These are phyloP conservation scores for Sphaceloma murrayae DNA, from an alignment of 2,329 filamentous ascomycete genomes.

Conservation along the genomic window DNA sequence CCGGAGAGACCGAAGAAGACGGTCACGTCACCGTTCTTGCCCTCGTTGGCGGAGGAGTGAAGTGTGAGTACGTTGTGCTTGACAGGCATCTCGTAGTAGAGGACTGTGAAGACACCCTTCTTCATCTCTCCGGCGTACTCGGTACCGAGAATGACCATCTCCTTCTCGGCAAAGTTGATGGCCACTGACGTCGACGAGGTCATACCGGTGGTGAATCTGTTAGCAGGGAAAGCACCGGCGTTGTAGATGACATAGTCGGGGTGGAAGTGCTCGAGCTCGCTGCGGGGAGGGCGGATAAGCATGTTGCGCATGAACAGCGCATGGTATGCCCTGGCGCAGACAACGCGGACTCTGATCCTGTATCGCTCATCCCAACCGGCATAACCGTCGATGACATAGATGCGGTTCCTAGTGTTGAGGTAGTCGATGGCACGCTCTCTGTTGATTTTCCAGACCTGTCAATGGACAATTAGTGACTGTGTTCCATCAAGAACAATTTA, in stretches of 20 bases:
- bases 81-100: slow-evolving; percentile 99
- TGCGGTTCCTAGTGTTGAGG: slow-evolving; percentile 95
- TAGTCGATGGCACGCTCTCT: slow-evolving; percentile 97
- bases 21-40: slow-evolving; percentile 85
- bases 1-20: slow-evolving; percentile 99
- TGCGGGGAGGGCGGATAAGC: slow-evolving; percentile 85
- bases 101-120: slow-evolving; percentile 93
- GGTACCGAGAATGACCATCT: slow-evolving; percentile 99
- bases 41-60: slow-evolving; percentile 98
- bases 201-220: slow-evolving; percentile 97
- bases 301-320: slow-evolving; percentile 99
- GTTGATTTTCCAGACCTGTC: slow-evolving; percentile 98
- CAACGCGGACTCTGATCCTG: slow-evolving; percentile 91
- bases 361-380: slow-evolving; percentile 99
- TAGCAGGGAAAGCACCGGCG: slow-evolving; percentile 94
- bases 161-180: slow-evolving; percentile 98
- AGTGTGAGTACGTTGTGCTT: slow-evolving; percentile 98
- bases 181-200: slow-evolving; percentile 95
- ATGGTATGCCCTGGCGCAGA: slow-evolving; percentile 98
- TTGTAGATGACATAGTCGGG: slow-evolving; percentile 99
- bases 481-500: too few species aligned
- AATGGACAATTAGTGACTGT: too few species aligned
- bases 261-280: slow-evolving; percentile 95
- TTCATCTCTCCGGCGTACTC: slow-evolving; percentile 98
- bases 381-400: slow-evolving; percentile 96